Evolutionary conservation across 176 grass and related monocot genomes (phyloP).

Genomic region (Zoysia pacifica): DNA sequence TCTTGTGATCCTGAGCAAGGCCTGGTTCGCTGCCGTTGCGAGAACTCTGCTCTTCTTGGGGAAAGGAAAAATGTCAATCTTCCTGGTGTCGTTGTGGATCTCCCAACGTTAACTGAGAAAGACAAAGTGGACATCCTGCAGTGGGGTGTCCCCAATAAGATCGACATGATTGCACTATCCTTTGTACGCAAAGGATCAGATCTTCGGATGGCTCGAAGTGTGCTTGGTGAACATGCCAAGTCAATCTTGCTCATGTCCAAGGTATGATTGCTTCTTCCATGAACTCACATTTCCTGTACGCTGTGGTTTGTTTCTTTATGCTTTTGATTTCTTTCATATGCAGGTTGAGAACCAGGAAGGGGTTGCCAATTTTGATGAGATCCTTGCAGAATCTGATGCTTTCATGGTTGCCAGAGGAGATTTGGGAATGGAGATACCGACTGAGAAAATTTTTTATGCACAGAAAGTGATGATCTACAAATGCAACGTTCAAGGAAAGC

Average conservation of each 20-base stretch:
- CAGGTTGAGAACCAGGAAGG: constrained; percentile 95
- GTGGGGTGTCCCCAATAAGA: constrained; percentile 83
- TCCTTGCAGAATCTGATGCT: constrained; percentile 79
- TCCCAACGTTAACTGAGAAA: constrained; percentile 84
- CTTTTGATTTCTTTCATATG: not conserved
- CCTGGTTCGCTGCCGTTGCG: constrained; percentile 59
- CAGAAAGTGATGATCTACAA: constrained; percentile 93
- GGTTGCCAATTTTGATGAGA: constrained; percentile 89
- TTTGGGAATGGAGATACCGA: constrained; percentile 90
- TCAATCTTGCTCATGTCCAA: constrained; percentile 84
- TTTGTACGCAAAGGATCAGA: constrained; percentile 87
- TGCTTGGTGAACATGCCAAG: constrained; percentile 75
- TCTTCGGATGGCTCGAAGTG: constrained; percentile 63
- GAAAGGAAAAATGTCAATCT: constrained; percentile 91
- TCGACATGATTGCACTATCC: constrained; percentile 85
- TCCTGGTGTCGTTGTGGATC: constrained; percentile 79
- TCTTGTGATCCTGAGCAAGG: constrained; percentile 63
- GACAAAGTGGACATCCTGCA: constrained; percentile 81
- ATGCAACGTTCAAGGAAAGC: constrained; percentile 84
- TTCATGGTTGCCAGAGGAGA: constrained; percentile 89
- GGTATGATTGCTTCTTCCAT: constrained; percentile 38
- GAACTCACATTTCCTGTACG: not conserved
- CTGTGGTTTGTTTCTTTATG: constrained; percentile 35
- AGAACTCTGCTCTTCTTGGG: constrained; percentile 72
- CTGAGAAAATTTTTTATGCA: constrained; percentile 88